These are phyloP conservation scores for Pseudevernia furfuracea DNA, from an alignment of 495 filamentous ascomycete genomes.

Conservation along the genomic window DNA sequence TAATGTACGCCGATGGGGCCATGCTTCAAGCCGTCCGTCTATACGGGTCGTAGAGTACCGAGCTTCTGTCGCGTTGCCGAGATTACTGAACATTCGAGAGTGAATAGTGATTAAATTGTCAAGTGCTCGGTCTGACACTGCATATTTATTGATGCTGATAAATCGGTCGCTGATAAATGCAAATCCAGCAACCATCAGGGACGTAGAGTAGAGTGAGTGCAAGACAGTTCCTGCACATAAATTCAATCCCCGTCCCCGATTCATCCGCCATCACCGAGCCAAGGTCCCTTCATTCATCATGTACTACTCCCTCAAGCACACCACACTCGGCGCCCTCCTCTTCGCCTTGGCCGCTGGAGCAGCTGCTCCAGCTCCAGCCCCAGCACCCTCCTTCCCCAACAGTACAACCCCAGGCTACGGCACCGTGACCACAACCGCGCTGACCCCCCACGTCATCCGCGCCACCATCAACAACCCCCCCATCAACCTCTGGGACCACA, in stretches of 20 bases:
- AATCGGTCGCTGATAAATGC: not conserved
- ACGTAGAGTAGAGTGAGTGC: too few relatives aligned
- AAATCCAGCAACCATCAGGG: not conserved
- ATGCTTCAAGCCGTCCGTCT: not conserved
- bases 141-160: not conserved
- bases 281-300: not conserved
- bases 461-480: conserved; percentile 18
- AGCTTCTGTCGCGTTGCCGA: not conserved
- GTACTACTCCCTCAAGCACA: not conserved
- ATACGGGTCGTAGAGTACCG: too few relatives aligned
- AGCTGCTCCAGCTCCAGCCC: not conserved
- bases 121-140: too few relatives aligned
- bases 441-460: conserved; percentile 6
- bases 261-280: not conserved
- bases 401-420: not conserved
- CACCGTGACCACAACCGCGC: not conserved
- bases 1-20: not conserved
- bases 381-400: not conserved
- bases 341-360: not conserved
- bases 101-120: not conserved
- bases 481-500: conserved; percentile 13
- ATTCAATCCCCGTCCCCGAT: not conserved
- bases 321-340: not conserved
- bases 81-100: not conserved
- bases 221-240: too few relatives aligned